These are phyloP conservation scores for Fusarium incarnatum DNA, from an alignment of 2,329 filamentous ascomycete species.

Conservation along the genomic window DNA sequence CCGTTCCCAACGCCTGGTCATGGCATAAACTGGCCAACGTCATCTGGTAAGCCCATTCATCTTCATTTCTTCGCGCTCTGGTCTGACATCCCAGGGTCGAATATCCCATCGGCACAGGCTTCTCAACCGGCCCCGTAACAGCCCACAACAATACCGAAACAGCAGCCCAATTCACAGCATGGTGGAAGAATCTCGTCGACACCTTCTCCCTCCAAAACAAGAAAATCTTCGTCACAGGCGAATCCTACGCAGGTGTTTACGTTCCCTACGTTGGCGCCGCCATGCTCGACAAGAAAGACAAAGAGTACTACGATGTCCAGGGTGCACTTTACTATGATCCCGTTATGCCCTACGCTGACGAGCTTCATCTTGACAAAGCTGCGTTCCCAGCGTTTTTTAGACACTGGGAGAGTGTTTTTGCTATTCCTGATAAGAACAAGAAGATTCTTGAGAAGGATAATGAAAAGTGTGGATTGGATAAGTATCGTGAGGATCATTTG, in stretches of 20 bases:
- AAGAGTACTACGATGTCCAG: slow-evolving; percentile 7
- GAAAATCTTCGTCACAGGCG: slow-evolving; percentile 8
- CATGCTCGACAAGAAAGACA: slow-evolving; percentile 17
- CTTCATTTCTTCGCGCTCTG: too few relatives aligned
- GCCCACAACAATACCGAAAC: slow-evolving; percentile 23
- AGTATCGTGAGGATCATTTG: slow-evolving; percentile 15
- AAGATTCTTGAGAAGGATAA: slow-evolving; percentile 24
- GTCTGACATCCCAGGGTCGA: slow-evolving; percentile 11
- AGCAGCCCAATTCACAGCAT: slow-evolving; percentile 10
- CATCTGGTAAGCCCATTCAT: too few relatives aligned
- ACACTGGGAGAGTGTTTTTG: slow-evolving; percentile 25
- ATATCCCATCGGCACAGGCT: slow-evolving; percentile 16
- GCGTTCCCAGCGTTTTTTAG: slow-evolving; percentile 13
- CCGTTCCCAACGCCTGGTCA: slow-evolving; percentile 17
- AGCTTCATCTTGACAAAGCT: slow-evolving; percentile 8
- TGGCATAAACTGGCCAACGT: slow-evolving; percentile 25
- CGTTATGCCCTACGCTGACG: slow-evolving; percentile 18
- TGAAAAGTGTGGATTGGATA: slow-evolving; percentile 21
- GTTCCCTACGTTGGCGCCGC: slow-evolving; percentile 22
- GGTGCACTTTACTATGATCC: slow-evolving; percentile 25
- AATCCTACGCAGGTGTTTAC: slow-evolving; percentile 20
- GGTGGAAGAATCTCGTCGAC: slow-evolving; percentile 25
- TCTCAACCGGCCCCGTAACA: slow-evolving; percentile 14
- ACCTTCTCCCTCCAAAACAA: slow-evolving; percentile 7
- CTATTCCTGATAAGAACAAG: slow-evolving; percentile 20